Evolutionary conservation across 352 stramenopile genomes (phyloP).

Genomic region (Plasmopara muralis): DNA sequence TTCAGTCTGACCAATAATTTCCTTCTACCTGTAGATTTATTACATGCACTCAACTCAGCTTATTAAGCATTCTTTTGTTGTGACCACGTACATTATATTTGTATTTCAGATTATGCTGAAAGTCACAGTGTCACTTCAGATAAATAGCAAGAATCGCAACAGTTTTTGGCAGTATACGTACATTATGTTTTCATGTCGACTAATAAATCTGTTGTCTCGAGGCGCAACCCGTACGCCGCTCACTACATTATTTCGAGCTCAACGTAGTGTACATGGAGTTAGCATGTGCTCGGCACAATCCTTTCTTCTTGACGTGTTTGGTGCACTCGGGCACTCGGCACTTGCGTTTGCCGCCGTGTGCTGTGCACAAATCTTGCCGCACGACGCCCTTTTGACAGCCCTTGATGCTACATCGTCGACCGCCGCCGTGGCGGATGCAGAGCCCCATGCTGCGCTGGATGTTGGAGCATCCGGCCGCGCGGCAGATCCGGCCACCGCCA

Average conservation of each 20-base stretch:
- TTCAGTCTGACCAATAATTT: too few species aligned
- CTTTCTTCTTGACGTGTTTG: slow-evolving; percentile 86
- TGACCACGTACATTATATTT: too few species aligned
- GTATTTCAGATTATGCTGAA: too few species aligned
- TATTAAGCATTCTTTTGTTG: too few species aligned
- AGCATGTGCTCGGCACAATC: slow-evolving; percentile 64
- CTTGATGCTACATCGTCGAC: slow-evolving; percentile 72
- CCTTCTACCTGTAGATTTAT: too few species aligned
- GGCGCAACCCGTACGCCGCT: not conserved
- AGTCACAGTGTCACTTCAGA: too few species aligned
- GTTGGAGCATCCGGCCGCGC: slow-evolving; percentile 70
- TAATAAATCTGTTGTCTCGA: not conserved
- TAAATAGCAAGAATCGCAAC: too few species aligned
- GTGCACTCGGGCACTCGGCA: slow-evolving; percentile 72
- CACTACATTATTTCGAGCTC: slow-evolving; percentile 11
- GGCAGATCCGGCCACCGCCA: slow-evolving; percentile 74
- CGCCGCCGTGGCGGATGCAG: slow-evolving; percentile 83
- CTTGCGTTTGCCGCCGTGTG: slow-evolving; percentile 81
- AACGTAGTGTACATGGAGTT: slow-evolving; percentile 45
- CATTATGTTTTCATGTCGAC: not conserved
- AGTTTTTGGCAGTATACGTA: not conserved
- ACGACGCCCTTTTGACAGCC: slow-evolving; percentile 83
- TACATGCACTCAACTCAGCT: too few species aligned
- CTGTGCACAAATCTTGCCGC: slow-evolving; percentile 79
- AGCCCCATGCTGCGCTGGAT: slow-evolving; percentile 84